Base-by-base conservation (phyloP, 495 filamentous ascomycete species). In the Aspergillus sclerotioniger region DNA sequence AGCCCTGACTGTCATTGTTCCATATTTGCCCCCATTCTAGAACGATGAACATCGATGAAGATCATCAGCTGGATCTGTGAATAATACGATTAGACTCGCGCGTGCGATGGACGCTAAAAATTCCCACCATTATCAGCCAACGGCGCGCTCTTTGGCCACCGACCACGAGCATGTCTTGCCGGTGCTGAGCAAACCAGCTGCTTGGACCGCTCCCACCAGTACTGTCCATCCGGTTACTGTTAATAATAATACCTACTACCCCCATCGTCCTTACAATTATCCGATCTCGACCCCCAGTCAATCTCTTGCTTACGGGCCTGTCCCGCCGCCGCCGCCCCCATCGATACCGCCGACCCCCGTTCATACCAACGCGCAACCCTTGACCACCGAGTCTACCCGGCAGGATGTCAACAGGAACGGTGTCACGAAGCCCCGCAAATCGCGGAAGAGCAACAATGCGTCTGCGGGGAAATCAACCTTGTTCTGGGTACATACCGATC, bases 401-500 rank as follows among this genome's bases (percentile, higher is more conserved):
- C 57, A 53, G 52, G 50, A 59, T 54, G 43, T 63, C 31, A 71
- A 63, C 35, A 70, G 63, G 35, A 68, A 67, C 57, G 66, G 60
- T 7, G 43, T 64, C 28, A 55, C 72, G 16, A 77, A 76, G 51
- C 59, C 70, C 15, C 75, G 72, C 66, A 76, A 76, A 52, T 59
- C 74, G 50, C 76, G 76, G 32, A 78, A 75, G 59, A 48, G 65
- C 32, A 62, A 60, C 58, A 74, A 75, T 71, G 66, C 68, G 0
- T 57, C 69, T 25, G 55, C 60, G n/a, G 70, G 68, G 33, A 70
- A 71, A 46, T 76, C 75, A 31, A 73, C 75, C 10, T 56, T 79
- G 31, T 79, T 79, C 58, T 79, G 76, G 76, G 76, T 79, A 57
- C 64, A 79, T 63, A 72, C 68, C 13, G 75, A 79, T 37, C 68